These are phyloP conservation scores for Ascochyta koolunga DNA, from an alignment of 2,329 filamentous ascomycete species.

Conservation along the genomic window DNA sequence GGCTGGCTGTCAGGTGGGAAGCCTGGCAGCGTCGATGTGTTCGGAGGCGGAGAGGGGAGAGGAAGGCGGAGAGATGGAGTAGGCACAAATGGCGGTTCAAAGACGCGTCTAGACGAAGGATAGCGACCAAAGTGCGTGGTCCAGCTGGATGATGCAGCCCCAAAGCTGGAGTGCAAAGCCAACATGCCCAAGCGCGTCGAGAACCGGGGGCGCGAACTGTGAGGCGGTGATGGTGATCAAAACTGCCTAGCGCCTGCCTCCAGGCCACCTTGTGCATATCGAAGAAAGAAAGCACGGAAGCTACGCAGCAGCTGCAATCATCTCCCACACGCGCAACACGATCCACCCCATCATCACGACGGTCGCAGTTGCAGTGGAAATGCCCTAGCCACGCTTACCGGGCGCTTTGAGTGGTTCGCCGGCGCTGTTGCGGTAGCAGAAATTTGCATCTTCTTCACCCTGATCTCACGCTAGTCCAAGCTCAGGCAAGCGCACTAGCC, in stretches of 20 bases:
- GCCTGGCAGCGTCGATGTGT: constrained; percentile 17
- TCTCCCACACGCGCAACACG: constrained; percentile 3
- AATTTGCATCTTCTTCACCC: constrained; percentile 37
- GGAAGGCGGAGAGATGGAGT: constrained; percentile 8
- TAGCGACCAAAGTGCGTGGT: neutral
- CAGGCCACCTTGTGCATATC: constrained; percentile 26
- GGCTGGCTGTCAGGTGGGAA: constrained; percentile 29
- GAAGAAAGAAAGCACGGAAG: constrained; percentile 22
- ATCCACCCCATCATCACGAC: constrained; percentile 4
- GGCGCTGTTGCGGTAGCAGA: constrained; percentile 33
- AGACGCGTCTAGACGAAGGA: neutral
- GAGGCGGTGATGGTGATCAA: constrained; percentile 34
- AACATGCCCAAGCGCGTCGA: constrained; percentile 15
- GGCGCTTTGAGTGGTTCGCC: constrained; percentile 19
- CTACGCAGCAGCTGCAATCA: constrained; percentile 7
- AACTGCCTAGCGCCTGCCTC: constrained; percentile 25
- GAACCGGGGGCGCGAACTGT: constrained; percentile 16
- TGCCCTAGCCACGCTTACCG: constrained; percentile 6
- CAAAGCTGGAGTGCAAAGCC: constrained; percentile 9
- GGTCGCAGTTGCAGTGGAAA: neutral
- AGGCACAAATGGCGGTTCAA: neutral
- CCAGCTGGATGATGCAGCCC: neutral
- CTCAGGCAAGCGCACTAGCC: constrained; percentile 25
- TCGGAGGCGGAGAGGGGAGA: constrained; percentile 1
- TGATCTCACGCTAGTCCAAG: constrained; percentile 31